These are phyloP conservation scores for Trypanosoma rangeli DNA, from an alignment of 208 protist genomes.

Conservation along the genomic window DNA sequence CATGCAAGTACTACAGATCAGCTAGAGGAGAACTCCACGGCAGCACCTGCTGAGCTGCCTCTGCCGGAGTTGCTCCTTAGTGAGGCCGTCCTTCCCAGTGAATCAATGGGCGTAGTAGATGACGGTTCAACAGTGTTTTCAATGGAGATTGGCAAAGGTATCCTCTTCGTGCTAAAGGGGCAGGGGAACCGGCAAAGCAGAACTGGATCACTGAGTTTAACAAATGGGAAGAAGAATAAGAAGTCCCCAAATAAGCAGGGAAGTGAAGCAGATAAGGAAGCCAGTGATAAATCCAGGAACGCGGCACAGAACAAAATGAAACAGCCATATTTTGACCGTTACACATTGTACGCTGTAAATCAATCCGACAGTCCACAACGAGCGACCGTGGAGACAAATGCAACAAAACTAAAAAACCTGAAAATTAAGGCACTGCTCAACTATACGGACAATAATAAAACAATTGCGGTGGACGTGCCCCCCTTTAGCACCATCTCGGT, in stretches of 20 bases:
- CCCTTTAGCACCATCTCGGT: conserved; percentile 7
- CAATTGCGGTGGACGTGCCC: conserved; percentile 19
- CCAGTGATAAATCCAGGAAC: not conserved
- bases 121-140: conserved; percentile 7
- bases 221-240: conserved; percentile 1
- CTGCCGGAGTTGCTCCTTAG: not conserved
- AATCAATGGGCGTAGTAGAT: not conserved
- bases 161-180: conserved; percentile 21
- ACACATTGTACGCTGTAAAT: conserved; percentile 23
- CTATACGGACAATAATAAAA: not conserved
- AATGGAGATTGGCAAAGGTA: conserved; percentile 9
- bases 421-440: conserved; percentile 2
- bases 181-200: not conserved
- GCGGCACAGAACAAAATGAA: not conserved
- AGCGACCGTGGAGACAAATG: conserved; percentile 15
- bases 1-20: not conserved
- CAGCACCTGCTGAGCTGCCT: not conserved
- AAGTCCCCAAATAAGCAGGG: not conserved
- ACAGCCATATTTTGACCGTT: conserved; percentile 9
- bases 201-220: not conserved
- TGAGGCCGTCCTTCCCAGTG: not conserved
- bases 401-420: conserved; percentile 20
- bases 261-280: not conserved
- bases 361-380: not conserved
- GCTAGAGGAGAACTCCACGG: not conserved